Evolutionary conservation across 495 filamentous ascomycete genomes (phyloP).

Genomic region (Aspergillus panamensis): DNA sequence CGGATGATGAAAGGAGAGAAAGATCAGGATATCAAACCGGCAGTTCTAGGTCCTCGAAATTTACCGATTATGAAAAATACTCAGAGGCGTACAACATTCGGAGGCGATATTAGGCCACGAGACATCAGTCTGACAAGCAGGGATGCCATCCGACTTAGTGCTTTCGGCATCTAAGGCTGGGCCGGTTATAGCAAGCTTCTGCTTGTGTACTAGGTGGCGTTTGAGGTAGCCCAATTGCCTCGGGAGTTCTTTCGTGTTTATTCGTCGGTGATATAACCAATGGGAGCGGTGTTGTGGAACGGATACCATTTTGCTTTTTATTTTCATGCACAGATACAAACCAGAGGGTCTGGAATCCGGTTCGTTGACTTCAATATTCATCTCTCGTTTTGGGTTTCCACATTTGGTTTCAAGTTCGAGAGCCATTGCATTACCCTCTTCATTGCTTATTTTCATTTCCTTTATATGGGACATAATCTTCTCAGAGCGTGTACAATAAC

Average conservation of each 20-base stretch:
- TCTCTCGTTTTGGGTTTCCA: conserved; percentile 6
- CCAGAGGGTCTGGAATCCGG: conserved; percentile 12
- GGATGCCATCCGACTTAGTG: conserved; percentile 46
- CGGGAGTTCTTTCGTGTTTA: conserved; percentile 19
- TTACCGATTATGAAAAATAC: conserved; percentile 62
- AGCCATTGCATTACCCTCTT: conserved; percentile 10
- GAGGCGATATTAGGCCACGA: conserved; percentile 46
- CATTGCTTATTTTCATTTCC: conserved; percentile 13
- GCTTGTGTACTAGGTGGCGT: conserved; percentile 8
- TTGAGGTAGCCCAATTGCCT: conserved; percentile 18
- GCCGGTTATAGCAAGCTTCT: conserved; percentile 12
- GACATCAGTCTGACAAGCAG: conserved; percentile 41
- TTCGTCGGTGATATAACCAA: conserved; percentile 20
- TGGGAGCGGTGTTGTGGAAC: conserved; percentile 31
- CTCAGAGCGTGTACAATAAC: conserved; percentile 35
- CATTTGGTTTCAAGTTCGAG: neutral
- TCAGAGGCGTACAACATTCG: conserved; percentile 49
- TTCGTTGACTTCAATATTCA: neutral
- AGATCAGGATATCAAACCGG: conserved; percentile 50
- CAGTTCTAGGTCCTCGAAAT: conserved; percentile 62
- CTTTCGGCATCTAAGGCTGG: conserved; percentile 30
- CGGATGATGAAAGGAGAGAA: conserved; percentile 68
- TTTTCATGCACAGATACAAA: conserved; percentile 11
- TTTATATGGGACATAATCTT: conserved; percentile 19
- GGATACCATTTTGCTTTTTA: conserved; percentile 36